Evolutionary conservation across 352 stramenopile species (phyloP), one percentile per base, ranked within the genome.

Genomic region (Thalassiosira mediterranea): DNA sequence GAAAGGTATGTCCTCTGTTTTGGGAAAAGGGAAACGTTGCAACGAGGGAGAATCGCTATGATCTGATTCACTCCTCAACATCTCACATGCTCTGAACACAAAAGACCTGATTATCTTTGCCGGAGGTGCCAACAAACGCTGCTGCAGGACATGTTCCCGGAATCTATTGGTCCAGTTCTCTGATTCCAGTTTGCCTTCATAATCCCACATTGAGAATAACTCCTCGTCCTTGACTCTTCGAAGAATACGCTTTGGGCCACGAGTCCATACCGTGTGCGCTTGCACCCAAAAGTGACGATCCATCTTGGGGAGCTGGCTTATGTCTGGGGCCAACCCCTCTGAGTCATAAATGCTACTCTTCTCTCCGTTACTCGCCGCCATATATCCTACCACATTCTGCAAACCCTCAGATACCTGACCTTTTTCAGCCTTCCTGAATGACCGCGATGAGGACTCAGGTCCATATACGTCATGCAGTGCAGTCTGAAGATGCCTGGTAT

Each of bases 151-250:
- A 8, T 32, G 56, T 19, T n/a, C 5, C 21, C 46, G 32, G 17
- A 15, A 44, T 8, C 52, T 31, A 60, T n/a, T 19, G 7, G 7
- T 8, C 17, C 7, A 13, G 13, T 42, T 13, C 34, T 13, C 13
- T n/a, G 15, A 10, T n/a, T 60, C 26, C 7, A 38, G 19, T 48
- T 60, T 47, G 5, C 52, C 52, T n/a, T 38, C 52, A 21, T 72
- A 72, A 32, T 72, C 63, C 63, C 63, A 72, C 25, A 72, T 65
- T 17, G 49, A 31, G 29, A 57, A 32, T 11, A 72, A 42, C 37
- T 72, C 63, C 10, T 51, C 7, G 1, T 37, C 3, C 31, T 17
- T 65, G 2, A 64, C 32, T 37, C 34, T 40, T 25, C 52, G 29
- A 0, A 65, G 11, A 3, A 72, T 13, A 28, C 15, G 21, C n/a